Conservation (phyloP, 23 red algal genomes). For the Pyropia haitanensis region DNA sequence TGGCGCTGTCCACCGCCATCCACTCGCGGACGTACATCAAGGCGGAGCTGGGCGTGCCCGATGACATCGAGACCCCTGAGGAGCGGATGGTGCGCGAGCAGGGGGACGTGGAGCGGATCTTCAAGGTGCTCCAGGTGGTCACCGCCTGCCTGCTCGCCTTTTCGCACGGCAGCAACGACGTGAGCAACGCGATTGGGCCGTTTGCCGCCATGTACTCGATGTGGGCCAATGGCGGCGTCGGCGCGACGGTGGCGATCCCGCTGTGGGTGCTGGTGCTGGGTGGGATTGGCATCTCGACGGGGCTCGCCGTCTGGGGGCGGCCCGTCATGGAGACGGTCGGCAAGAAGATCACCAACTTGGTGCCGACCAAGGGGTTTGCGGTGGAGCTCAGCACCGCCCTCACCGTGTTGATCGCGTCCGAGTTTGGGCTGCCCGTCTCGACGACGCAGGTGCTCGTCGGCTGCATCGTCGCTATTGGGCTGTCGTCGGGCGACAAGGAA, state of each 20-base stretch:
- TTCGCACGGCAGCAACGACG: constrained; percentile 97
- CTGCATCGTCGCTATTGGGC: constrained; percentile 88
- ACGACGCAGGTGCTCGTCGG: constrained; percentile 93
- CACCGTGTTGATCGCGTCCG: constrained; percentile 87
- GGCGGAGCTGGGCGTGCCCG: constrained; percentile 30
- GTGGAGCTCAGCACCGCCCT: constrained; percentile 90
- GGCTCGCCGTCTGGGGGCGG: constrained; percentile 68
- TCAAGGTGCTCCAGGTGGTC: constrained; percentile 82
- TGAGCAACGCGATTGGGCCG: constrained; percentile 94
- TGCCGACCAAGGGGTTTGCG: constrained; percentile 84
- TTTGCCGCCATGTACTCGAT: constrained; percentile 85
- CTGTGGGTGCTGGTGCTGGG: constrained; percentile 85
- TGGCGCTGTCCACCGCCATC: constrained; percentile 55
- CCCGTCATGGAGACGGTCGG: constrained; percentile 99
- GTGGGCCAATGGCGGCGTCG: constrained; percentile 50
- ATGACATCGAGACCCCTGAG: background rate
- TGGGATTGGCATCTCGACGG: constrained; percentile 68
- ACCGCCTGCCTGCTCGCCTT: constrained; percentile 91
- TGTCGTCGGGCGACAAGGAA: constrained; percentile 47
- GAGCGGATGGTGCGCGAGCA: constrained; percentile 9
- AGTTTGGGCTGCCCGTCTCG: constrained; percentile 82
- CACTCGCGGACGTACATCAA: constrained; percentile 33
- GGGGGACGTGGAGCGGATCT: constrained; percentile 84
- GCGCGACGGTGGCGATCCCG: constrained; percentile 33
- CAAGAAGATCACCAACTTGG: constrained; percentile 86